These are phyloP conservation scores for Pelargonium cotyledonis DNA, from an alignment of 441 rosid species.

Conservation along the genomic window DNA sequence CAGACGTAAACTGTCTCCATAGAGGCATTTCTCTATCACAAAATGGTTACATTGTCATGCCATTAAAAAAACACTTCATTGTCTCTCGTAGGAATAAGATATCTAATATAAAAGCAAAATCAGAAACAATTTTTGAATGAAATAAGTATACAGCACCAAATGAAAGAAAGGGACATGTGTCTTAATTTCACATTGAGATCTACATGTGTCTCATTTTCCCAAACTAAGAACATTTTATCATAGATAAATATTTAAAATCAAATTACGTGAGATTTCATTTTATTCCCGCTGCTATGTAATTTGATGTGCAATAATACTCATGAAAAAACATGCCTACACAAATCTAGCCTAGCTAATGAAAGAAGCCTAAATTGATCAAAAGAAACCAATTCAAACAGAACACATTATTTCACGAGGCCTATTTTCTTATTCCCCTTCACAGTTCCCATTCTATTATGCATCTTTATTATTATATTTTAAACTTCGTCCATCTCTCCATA, in stretches of 20 bases:
- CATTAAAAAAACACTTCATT: too few relatives aligned
- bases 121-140: too few relatives aligned
- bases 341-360: not conserved
- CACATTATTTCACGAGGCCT: too few relatives aligned
- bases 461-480: too few relatives aligned
- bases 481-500: not conserved
- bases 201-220: too few relatives aligned
- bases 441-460: not conserved
- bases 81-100: too few relatives aligned
- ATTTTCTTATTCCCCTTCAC: not conserved
- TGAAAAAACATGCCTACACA: not conserved
- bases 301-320: not conserved
- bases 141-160: too few relatives aligned
- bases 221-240: not conserved
- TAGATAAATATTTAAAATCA: not conserved
- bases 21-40: too few relatives aligned
- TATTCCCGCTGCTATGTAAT: not conserved
- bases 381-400: not conserved
- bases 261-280: not conserved
- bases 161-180: too few relatives aligned
- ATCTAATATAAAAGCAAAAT: too few relatives aligned
- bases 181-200: not conserved
- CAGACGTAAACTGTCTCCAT: too few relatives aligned
- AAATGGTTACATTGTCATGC: too few relatives aligned
- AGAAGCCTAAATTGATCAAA: not conserved